Evolutionary conservation across 2,329 filamentous ascomycete genomes (phyloP).

Genomic region (Fusarium sp.): DNA sequence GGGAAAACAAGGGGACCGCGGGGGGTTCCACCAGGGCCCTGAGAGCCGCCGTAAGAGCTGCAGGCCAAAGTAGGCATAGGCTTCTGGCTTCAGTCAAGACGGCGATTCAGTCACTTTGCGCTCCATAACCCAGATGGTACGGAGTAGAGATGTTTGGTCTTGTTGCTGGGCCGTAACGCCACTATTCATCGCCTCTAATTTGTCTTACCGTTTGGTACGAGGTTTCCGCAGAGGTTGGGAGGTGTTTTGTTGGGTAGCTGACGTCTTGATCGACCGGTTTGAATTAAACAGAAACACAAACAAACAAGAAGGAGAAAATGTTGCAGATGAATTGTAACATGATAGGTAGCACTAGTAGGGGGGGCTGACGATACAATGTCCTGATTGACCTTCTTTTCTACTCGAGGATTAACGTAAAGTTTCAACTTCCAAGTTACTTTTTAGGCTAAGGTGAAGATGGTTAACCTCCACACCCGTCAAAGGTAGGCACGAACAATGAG

Average conservation of each 20-base stretch:
- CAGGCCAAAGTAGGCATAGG: too few species aligned
- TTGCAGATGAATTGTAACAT: neutral
- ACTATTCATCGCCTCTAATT: neutral
- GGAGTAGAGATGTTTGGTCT: neutral
- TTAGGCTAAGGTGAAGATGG: conserved; percentile 3
- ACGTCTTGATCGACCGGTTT: neutral
- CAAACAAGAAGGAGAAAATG: neutral
- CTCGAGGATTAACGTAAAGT: neutral
- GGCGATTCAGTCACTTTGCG: conserved; percentile 6
- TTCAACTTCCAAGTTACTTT: neutral
- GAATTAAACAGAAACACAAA: neutral
- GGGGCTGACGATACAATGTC: neutral
- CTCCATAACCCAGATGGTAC: neutral
- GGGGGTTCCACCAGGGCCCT: conserved; percentile 15
- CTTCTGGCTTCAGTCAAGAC: neutral
- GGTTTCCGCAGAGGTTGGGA: neutral
- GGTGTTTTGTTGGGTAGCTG: neutral
- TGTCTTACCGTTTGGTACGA: neutral
- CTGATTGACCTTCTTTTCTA: neutral
- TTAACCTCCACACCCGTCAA: conserved; percentile 4
- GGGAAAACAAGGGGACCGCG: conserved; percentile 16
- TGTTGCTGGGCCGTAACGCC: neutral
- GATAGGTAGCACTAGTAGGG: neutral
- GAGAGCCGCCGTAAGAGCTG: conserved; percentile 16
- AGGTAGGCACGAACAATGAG: neutral